phyloP scores from a whole-genome alignment of 345 rosid species.

The Eucalyptus pumila region DNA sequence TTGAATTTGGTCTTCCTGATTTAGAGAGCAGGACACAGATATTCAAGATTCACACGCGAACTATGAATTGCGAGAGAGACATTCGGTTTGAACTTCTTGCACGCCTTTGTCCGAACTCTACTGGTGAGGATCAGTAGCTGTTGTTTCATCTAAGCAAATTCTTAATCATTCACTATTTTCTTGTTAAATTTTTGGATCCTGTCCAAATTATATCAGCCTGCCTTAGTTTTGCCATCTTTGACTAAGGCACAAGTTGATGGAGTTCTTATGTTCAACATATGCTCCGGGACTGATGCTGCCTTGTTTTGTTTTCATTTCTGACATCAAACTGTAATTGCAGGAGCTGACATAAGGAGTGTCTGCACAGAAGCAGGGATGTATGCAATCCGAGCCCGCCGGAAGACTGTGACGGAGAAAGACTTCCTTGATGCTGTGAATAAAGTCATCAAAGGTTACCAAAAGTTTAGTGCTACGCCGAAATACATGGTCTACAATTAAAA shows the following conservation, averaged over 20 bases:
- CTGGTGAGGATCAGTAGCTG: conserved; percentile 28
- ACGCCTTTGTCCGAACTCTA: conserved; percentile 89
- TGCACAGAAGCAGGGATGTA: conserved; percentile 98
- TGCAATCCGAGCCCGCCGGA: conserved; percentile 83
- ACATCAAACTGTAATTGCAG: conserved; percentile 13
- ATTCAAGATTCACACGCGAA: conserved; percentile 85
- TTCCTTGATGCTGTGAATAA: conserved; percentile 97
- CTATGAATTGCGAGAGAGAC: conserved; percentile 89
- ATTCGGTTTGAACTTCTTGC: conserved; percentile 90
- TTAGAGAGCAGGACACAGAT: conserved; percentile 89
- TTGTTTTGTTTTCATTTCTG: background rate
- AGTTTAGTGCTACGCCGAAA: conserved; percentile 91
- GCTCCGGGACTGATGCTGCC: background rate
- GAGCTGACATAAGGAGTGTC: conserved; percentile 92
- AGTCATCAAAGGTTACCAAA: conserved; percentile 91
- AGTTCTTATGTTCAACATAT: background rate
- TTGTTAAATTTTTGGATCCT: background rate
- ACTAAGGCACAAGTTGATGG: background rate
- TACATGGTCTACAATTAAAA: conserved; percentile 84
- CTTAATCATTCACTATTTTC: background rate
- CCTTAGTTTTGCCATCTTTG: background rate
- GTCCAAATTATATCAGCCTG: background rate
- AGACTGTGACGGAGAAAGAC: conserved; percentile 93
- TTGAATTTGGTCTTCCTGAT: conserved; percentile 93
- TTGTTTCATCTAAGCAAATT: background rate